A percentile compares a stretch with the other conserved stretches of the same genome.
phyloP scores from a whole-genome alignment of 495 filamentous ascomycete genomes.

The Neurospora africana region DNA sequence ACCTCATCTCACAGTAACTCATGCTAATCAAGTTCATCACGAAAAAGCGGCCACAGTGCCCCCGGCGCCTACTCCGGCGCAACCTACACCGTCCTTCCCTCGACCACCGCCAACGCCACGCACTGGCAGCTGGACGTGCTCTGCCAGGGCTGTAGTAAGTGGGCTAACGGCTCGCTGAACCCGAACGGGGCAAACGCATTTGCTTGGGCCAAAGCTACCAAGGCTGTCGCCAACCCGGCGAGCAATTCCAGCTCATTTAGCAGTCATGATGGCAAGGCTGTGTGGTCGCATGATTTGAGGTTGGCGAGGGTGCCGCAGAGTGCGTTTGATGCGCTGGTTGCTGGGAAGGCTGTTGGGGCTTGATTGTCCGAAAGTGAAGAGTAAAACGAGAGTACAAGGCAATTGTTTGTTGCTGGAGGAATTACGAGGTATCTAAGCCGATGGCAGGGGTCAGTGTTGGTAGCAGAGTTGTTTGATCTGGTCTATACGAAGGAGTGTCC shows the following conservation, averaged over 20 bases:
- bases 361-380: not conserved
- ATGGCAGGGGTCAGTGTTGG: not conserved
- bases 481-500: not conserved
- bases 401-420: not conserved
- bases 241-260: constrained; percentile 20
- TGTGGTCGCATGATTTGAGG: constrained; percentile 19
- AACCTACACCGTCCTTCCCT: constrained; percentile 31
- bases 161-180: constrained; percentile 20
- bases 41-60: constrained; percentile 24
- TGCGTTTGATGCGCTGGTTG: constrained; percentile 19
- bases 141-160: constrained; percentile 34
- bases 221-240: constrained; percentile 7
- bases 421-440: not conserved
- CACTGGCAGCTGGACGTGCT: constrained; percentile 40
- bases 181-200: constrained; percentile 20
- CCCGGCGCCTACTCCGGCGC: constrained; percentile 32
- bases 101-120: constrained; percentile 34
- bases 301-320: constrained; percentile 18
- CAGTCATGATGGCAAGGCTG: constrained; percentile 16
- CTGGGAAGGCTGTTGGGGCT: not conserved
- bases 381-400: not conserved
- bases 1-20: not conserved
- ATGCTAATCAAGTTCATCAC: not conserved
- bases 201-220: constrained; percentile 18
- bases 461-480: not conserved